Evolutionary conservation across 1,139 yeast species (phyloP), one percentile per base, ranked within the genome.

Genomic region (Lodderomyces parapsilosis): DNA sequence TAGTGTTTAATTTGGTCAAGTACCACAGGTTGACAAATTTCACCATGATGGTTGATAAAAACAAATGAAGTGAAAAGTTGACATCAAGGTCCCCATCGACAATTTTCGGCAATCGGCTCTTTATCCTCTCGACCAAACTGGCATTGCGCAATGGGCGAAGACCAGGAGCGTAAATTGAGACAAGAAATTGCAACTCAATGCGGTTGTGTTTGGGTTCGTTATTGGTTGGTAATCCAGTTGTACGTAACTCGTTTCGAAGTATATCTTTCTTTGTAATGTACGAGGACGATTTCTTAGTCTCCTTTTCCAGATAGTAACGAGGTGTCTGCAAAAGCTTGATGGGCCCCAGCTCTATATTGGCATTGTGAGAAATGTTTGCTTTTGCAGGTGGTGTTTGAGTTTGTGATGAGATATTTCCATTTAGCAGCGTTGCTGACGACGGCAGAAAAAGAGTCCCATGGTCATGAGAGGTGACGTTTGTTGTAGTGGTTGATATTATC

Each of bases 1-100:
- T 68, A 2, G 77, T 71, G 44, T 71, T 69, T 17, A 73, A 55
- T 47, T 68, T 70, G 27, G 45, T 49, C 35, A 64, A 53, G 49
- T 71, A 73, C 78, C 78, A 73, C 38, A 71, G 59, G 43, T 60
- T 58, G 18, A 73, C 63, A 45, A 59, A 72, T 32, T 63, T 59
- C 8, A 62, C 55, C 48, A 69, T 58, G 5, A 71, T 65, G 2
- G 65, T 54, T 17, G 68, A 60, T 15, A 71, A 49, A 42, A 72
- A 67, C 41, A 71, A 50, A 49, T 73, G 77, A 15, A 72, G 43
- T 44, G 68, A 65, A 38, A 69, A 58, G 45, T 71, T 70, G 14
- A 70, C 51, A 24, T 48, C 45, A 2, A 49, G 44, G 9, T 51
- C 47, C 7, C n/a, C n/a, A n/a, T 44, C 46, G 3, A 49, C 45